These are phyloP conservation scores for Ceratocystiopsis minuta DNA, from an alignment of 2,329 filamentous ascomycete species.

Conservation along the genomic window DNA sequence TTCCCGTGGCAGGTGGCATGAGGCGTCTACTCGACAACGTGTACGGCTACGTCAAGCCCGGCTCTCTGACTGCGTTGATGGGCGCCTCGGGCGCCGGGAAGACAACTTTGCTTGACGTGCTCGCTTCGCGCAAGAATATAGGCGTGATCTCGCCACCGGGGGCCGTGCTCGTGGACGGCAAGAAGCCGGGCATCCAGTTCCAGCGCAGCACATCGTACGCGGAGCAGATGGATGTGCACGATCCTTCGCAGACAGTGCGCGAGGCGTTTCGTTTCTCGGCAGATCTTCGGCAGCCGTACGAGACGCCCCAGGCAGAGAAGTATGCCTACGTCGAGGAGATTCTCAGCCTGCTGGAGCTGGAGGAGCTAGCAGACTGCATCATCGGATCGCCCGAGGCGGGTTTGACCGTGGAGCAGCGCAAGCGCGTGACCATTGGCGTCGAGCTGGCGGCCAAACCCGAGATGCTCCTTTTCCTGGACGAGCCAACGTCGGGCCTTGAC, in stretches of 20 bases:
- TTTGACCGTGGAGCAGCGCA: constrained; percentile 45
- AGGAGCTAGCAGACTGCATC: constrained; percentile 38
- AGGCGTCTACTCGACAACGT: constrained; percentile 36
- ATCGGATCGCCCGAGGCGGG: constrained; percentile 48
- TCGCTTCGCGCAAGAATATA: constrained; percentile 44
- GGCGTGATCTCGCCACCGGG: constrained; percentile 32
- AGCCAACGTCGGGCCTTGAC: constrained; percentile 60
- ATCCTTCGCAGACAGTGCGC: constrained; percentile 42
- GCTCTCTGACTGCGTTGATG: constrained; percentile 61
- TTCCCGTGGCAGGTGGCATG: constrained; percentile 38
- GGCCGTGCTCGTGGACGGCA: constrained; percentile 38
- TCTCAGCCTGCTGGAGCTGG: constrained; percentile 39
- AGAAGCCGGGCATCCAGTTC: constrained; percentile 39
- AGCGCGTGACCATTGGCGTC: constrained; percentile 79
- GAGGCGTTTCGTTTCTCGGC: constrained; percentile 47
- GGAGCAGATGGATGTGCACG: constrained; percentile 44
- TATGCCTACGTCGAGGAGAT: constrained; percentile 41
- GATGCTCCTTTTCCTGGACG: constrained; percentile 59
- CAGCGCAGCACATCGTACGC: constrained; percentile 42
- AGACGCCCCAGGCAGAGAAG: constrained; percentile 35
- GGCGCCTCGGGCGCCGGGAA: constrained; percentile 75
- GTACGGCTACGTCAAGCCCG: constrained; percentile 56
- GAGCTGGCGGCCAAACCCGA: constrained; percentile 73
- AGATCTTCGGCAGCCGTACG: constrained; percentile 37
- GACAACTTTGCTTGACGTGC: constrained; percentile 65